Percentiles rank a stretch among this genome's conserved stretches.
Conservation (phyloP, 768 basidiomycete genomes). For the Dacryopinax primogenitus region DNA sequence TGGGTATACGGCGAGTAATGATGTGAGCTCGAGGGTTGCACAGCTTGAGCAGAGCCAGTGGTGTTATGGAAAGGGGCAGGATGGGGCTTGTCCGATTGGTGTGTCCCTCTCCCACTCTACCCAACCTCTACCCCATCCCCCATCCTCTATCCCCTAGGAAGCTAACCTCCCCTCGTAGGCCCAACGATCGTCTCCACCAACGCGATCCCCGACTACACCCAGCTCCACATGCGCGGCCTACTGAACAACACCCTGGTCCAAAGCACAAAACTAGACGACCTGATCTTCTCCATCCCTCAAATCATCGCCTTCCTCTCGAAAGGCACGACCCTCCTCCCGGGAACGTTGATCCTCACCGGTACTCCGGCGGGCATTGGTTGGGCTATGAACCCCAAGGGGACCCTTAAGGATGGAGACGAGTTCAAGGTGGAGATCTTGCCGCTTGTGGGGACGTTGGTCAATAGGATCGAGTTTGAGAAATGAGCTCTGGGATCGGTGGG, state of each 20-base stretch:
- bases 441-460: slow-evolving; percentile 26
- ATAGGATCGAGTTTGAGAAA: slow-evolving; percentile 25
- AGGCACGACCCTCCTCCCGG: slow-evolving; percentile 69
- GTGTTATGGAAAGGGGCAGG: slow-evolving; percentile 25
- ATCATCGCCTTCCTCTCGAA: slow-evolving; percentile 73
- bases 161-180: slow-evolving; percentile 46
- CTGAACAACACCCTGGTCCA: slow-evolving; percentile 60
- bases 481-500: slow-evolving; percentile 7
- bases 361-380: slow-evolving; percentile 24
- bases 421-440: slow-evolving; percentile 20
- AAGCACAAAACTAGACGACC: slow-evolving; percentile 47
- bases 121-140: slow-evolving; percentile 24
- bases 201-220: slow-evolving; percentile 54
- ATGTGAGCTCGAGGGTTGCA: slow-evolving; percentile 34
- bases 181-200: slow-evolving; percentile 63
- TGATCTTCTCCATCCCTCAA: slow-evolving; percentile 67
- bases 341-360: slow-evolving; percentile 64
- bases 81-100: slow-evolving; percentile 25
- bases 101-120: slow-evolving; percentile 23
- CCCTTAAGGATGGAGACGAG: slow-evolving; percentile 22
- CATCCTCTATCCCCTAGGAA: slow-evolving; percentile 23
- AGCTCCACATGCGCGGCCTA: slow-evolving; percentile 45
- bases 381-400: slow-evolving; percentile 16
- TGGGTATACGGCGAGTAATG: slow-evolving; percentile 68
- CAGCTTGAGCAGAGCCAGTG: slow-evolving; percentile 21